These are phyloP conservation scores for Eremothecium gossypii DNA, from an alignment of 1,139 yeast genomes.

Conservation along the genomic window DNA sequence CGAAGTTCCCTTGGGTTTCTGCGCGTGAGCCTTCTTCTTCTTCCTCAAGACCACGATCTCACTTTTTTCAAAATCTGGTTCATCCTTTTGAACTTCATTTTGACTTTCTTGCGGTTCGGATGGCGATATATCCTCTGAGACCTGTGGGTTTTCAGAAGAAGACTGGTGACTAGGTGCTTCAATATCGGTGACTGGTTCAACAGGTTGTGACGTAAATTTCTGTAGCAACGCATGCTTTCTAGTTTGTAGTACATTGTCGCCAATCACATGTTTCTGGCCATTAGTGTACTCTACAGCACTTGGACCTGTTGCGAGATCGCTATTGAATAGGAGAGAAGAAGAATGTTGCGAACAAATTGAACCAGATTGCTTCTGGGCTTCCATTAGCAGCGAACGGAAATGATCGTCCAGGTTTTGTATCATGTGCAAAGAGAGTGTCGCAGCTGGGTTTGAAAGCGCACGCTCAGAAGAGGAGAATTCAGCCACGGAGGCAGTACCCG, in stretches of 20 bases:
- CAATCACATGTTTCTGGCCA: conserved; percentile 4
- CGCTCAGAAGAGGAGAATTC: too few species aligned
- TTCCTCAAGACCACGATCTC: conserved; percentile 50
- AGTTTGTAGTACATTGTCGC: conserved; percentile 6
- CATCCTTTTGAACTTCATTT: background rate
- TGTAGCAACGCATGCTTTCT: conserved; percentile 9
- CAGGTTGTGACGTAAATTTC: conserved; percentile 1
- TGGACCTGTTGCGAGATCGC: conserved; percentile 7
- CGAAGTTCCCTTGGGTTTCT: conserved; percentile 12
- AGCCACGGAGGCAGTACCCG: conserved; percentile 2
- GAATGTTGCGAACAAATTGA: background rate
- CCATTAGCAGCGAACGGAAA: background rate
- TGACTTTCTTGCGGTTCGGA: background rate
- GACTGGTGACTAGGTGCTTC: background rate
- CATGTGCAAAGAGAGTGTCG: conserved; percentile 12
- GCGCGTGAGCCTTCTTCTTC: conserved; percentile 19
- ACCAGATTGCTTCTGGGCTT: conserved; percentile 1
- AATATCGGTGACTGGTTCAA: background rate
- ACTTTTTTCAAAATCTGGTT: conserved; percentile 26
- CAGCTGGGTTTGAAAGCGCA: background rate
- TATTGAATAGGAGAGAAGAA: conserved; percentile 1
- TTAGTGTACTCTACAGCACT: conserved; percentile 7
- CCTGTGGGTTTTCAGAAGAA: conserved; percentile 9
- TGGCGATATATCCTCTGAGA: conserved; percentile 7
- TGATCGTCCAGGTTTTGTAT: conserved; percentile 10